Evolutionary conservation across 2,329 filamentous ascomycete species (phyloP), one percentile per base, ranked within the genome.

Genomic region (Exserohilum turcica): DNA sequence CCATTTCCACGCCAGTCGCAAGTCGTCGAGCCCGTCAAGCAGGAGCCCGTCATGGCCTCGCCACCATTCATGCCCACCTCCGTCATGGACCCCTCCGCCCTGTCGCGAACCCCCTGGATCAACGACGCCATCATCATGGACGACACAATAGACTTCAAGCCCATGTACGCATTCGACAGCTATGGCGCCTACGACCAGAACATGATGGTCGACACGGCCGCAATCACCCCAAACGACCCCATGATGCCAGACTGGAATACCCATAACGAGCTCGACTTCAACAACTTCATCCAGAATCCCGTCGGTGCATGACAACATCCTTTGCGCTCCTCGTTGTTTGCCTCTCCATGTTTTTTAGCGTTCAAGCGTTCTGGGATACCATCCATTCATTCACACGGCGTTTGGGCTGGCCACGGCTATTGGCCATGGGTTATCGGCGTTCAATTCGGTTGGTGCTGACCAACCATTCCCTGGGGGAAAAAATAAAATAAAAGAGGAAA

Each of bases 51-150:
- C 1, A 61, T 72, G 61, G 59, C 65, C 3, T 63, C 69, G 5
- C 48, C 66, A n/a, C 63, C 60, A 8, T 74, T 68, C 39, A 67
- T 72, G 63, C 63, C 60, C 40, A 60, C 60, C 15, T 58, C 59
- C 39, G 68, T 63, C 16, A 43, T 74, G 43, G 70, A 73, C 45
- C 70, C 70, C 10, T 64, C 68, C 21, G 46, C 64, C 3, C 57
- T 74, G 1, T 70, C 65, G 13, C 64, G 67, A 31, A 38, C 63
- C 16, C 58, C 59, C 2, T 74, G 72, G 72, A 56, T 66, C 45
- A 59, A 63, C 28, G 70, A 74, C 37, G 57, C 69, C 8, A 70
- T 71, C 61, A 73, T 74, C 59, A 70, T 74, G 69, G 71, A 73
- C 16, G 71, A 72, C 37, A 52, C 67, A 1, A 57, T 74, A 12